Conservation (phyloP, 441 rosid genomes). For the Euphorbia corollata region DNA sequence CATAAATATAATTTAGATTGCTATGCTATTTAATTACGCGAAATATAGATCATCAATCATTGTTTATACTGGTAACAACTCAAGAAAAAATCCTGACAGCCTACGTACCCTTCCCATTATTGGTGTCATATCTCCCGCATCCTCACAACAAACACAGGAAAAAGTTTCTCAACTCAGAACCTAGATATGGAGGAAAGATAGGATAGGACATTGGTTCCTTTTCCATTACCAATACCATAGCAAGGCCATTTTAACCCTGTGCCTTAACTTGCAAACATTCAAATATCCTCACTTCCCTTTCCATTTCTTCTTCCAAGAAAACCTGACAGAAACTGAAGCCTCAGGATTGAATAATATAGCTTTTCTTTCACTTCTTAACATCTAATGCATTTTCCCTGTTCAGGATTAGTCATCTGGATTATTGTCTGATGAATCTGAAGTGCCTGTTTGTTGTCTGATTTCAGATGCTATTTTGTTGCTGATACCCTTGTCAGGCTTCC, state of each 20-base stretch:
- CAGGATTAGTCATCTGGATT: constrained; percentile 35
- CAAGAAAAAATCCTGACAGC: too few relatives aligned
- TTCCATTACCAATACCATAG: constrained; percentile 23
- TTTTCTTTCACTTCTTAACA: constrained; percentile 32
- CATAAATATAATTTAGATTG: too few relatives aligned
- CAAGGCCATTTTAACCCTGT: constrained; percentile 34
- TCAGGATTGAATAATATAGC: constrained; percentile 24
- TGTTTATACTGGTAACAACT: too few relatives aligned
- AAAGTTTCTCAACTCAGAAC: too few relatives aligned
- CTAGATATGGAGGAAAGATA: too few relatives aligned
- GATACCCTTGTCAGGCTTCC: constrained; percentile 37
- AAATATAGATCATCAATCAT: too few relatives aligned
- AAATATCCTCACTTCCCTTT: constrained; percentile 49
- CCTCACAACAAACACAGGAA: too few relatives aligned
- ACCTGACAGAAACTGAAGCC: constrained; percentile 27
- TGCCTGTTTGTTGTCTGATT: constrained; percentile 45
- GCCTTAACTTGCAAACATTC: constrained; percentile 13
- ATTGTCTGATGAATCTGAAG: constrained; percentile 30
- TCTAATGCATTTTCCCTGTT: constrained; percentile 39
- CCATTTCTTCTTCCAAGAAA: constrained; percentile 33
- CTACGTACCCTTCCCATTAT: too few relatives aligned
- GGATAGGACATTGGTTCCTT: constrained; percentile 1
- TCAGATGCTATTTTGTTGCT: constrained; percentile 46
- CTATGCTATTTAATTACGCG: too few relatives aligned
- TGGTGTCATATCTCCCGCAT: too few relatives aligned